These are phyloP conservation scores for Mycosphaerella sp. DNA, from an alignment of 2,329 filamentous ascomycete genomes.

Conservation along the genomic window DNA sequence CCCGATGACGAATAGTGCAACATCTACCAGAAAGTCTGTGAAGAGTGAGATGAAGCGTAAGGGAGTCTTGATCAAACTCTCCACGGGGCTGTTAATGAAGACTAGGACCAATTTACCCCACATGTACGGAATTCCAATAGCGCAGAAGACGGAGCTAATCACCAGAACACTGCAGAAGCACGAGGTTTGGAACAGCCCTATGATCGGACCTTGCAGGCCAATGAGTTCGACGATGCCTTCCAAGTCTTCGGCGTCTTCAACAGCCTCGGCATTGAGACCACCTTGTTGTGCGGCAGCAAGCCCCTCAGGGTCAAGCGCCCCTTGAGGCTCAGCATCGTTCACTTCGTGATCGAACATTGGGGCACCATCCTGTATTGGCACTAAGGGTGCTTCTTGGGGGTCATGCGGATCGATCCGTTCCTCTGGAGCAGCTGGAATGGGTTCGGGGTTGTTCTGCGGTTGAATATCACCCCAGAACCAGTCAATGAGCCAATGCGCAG, in stretches of 20 bases:
- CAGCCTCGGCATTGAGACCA: constrained; percentile 65
- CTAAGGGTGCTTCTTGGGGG: constrained; percentile 53
- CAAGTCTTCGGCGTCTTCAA: constrained; percentile 83
- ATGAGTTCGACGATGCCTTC: constrained; percentile 95
- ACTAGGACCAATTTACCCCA: constrained; percentile 80
- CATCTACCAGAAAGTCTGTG: constrained; percentile 75
- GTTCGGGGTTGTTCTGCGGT: constrained; percentile 18
- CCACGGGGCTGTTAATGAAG: constrained; percentile 68
- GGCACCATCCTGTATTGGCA: constrained; percentile 40
- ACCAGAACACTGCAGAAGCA: constrained; percentile 91
- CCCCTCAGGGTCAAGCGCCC: constrained; percentile 47
- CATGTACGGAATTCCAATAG: constrained; percentile 87
- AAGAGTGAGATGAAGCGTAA: constrained; percentile 64
- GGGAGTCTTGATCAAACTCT: constrained; percentile 60
- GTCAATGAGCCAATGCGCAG: constrained; percentile 35
- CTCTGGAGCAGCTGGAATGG: constrained; percentile 47
- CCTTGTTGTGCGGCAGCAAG: constrained; percentile 60
- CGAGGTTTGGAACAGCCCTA: constrained; percentile 86
- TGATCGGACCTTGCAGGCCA: constrained; percentile 89
- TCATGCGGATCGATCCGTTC: constrained; percentile 56
- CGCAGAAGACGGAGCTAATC: constrained; percentile 74
- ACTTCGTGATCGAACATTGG: constrained; percentile 21
- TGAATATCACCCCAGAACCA: constrained; percentile 47
- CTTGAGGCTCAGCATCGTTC: constrained; percentile 3
- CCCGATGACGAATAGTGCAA: constrained; percentile 55